Base-by-base conservation (phyloP, 495 filamentous ascomycete genomes). In the Viridothelium virens region DNA sequence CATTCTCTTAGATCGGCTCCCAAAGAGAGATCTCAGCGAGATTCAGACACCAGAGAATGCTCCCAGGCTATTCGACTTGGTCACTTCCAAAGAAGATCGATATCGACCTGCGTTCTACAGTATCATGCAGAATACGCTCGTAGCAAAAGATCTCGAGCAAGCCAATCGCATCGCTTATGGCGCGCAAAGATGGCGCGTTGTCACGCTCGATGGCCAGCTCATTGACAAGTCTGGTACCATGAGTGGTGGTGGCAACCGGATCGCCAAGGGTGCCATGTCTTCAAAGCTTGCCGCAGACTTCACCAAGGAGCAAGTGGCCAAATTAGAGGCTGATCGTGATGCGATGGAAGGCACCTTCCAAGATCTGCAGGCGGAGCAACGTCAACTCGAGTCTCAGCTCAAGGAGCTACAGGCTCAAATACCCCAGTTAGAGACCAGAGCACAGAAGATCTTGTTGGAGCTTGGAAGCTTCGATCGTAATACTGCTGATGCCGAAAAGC, bases 201-300 rank as follows among this genome's bases (percentile, higher is more conserved):
- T 98, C 34, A 97, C 95, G 0, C 84, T 97, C 37, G 89, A 93
- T 70, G 94, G 94, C 25, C 91, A 96, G 72, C 83, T 98, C 61
- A 97, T 98, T 66, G 94, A 98, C 76, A 92, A 91, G 70, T 96
- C 91, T 2, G 94, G 94, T 79, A 97, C 94, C 9, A 97, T 98
- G 95, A 95, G 89, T 68, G 94, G 94, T 79, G 94, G 94, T 81
- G 94, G 94, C 50, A 91, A 83, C 44, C 90, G 87, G 44, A 88
- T 92, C 46, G 91, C 92, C 65, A 89, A 86, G 67, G 95, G 95
- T 2, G 85, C 87, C 61, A 98, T 98, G 94, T 97, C 93, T 2
- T 92, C 90, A 12, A 97, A 96, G 76, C 87, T 96, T 50, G 89
- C 89, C 11, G 84, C 90, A 6, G 90, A 96, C 53, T 89, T 85